phyloP scores from a whole-genome alignment of 306 rosid species.

The Notholithocarpus densiflorus region DNA sequence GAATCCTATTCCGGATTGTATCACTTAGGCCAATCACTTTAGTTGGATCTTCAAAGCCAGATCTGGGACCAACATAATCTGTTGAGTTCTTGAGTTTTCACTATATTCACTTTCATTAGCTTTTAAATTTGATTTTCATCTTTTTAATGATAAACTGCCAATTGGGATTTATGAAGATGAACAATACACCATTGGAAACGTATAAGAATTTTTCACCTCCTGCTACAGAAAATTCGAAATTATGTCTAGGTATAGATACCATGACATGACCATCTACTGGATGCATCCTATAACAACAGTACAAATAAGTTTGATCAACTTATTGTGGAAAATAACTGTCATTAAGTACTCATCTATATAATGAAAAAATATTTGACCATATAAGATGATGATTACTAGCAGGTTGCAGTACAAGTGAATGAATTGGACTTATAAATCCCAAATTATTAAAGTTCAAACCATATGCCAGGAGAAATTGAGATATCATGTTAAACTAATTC shows the following conservation, averaged over 20 bases:
- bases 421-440: not conserved
- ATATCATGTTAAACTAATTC: slow-evolving; percentile 5
- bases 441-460: not conserved
- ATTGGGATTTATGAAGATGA: too few species aligned
- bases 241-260: not conserved
- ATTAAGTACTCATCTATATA: not conserved
- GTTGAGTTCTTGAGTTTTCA: not conserved
- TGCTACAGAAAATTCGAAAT: too few species aligned
- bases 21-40: not conserved
- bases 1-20: not conserved
- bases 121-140: not conserved
- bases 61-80: not conserved
- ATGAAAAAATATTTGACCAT: not conserved
- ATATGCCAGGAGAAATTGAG: not conserved
- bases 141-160: not conserved
- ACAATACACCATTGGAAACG: too few species aligned
- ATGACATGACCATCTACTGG: not conserved
- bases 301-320: not conserved
- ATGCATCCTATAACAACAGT: not conserved
- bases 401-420: not conserved
- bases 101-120: not conserved
- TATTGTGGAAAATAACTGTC: not conserved
- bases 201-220: too few species aligned
- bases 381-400: not conserved
- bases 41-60: not conserved